These are phyloP conservation scores for Dothiorella sarmentorum DNA, from an alignment of 2,329 filamentous ascomycete genomes.

Conservation along the genomic window DNA sequence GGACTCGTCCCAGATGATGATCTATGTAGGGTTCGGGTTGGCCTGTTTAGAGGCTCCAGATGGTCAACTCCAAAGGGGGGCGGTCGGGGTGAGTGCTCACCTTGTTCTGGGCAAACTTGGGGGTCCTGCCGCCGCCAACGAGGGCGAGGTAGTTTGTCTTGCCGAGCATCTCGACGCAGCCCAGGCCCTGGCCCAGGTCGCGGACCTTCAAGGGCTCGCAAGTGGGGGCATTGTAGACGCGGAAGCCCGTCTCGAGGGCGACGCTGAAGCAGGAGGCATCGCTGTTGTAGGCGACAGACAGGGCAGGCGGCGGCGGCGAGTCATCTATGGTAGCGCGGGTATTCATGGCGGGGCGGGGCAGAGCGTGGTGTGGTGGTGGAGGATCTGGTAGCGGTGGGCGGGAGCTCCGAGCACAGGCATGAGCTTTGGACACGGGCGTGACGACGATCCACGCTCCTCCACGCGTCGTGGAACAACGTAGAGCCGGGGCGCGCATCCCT, in stretches of 20 bases:
- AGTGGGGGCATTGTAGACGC: constrained; percentile 39
- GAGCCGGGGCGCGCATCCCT: constrained; percentile 16
- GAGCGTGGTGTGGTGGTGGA: background rate
- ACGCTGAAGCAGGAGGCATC: constrained; percentile 83
- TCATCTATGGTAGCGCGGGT: constrained; percentile 82
- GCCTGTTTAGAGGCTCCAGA: constrained; percentile 5
- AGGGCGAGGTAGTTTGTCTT: constrained; percentile 83
- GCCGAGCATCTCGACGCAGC: constrained; percentile 80
- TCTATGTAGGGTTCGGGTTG: constrained; percentile 41
- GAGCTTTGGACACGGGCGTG: constrained; percentile 15
- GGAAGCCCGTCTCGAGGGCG: constrained; percentile 81
- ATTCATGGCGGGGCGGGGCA: constrained; percentile 63
- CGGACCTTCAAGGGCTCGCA: constrained; percentile 32
- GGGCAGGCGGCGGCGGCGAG: constrained; percentile 67
- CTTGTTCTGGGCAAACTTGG: constrained; percentile 86
- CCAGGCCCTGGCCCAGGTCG: constrained; percentile 63
- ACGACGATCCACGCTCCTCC: constrained; percentile 10
- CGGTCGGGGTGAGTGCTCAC: constrained; percentile 39
- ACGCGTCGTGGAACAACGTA: constrained; percentile 14
- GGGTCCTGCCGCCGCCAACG: constrained; percentile 80
- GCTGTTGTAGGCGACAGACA: constrained; percentile 82
- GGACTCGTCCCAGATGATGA: constrained; percentile 88
- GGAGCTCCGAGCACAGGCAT: constrained; percentile 22
- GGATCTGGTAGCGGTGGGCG: background rate
- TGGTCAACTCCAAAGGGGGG: constrained; percentile 10